These are phyloP conservation scores for Entonaema liquescens DNA, from an alignment of 495 filamentous ascomycete species.

Conservation along the genomic window DNA sequence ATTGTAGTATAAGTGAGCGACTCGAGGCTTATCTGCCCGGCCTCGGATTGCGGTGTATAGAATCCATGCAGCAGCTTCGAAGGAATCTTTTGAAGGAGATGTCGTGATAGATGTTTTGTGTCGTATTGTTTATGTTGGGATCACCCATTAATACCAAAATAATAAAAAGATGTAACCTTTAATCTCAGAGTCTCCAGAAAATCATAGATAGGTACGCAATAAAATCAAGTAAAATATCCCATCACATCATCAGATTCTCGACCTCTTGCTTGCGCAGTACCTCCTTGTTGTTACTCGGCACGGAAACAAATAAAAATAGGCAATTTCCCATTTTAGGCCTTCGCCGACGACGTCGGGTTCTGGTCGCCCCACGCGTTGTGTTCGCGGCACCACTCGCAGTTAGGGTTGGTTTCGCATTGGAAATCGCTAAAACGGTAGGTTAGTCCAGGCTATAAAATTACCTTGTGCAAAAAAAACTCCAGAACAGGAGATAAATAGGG, in stretches of 20 bases:
- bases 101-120: not conserved
- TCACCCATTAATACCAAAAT: not conserved
- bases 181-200: not conserved
- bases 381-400: slow-evolving; percentile 43
- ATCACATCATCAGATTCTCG: not conserved
- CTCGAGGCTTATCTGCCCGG: slow-evolving; percentile 10
- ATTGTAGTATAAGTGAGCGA: slow-evolving; percentile 40
- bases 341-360: not conserved
- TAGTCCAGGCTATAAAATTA: not conserved
- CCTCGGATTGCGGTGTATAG: slow-evolving; percentile 26
- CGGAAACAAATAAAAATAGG: not conserved
- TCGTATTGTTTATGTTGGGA: not conserved
- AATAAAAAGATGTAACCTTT: not conserved
- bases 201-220: not conserved
- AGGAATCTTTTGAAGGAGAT: not conserved
- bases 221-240: not conserved
- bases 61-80: slow-evolving; percentile 8
- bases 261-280: not conserved
- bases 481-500: not conserved
- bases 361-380: slow-evolving; percentile 26
- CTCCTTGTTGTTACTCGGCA: not conserved
- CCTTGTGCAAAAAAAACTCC: too few relatives aligned
- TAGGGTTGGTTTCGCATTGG: slow-evolving; percentile 40
- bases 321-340: not conserved
- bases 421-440: slow-evolving; percentile 22